These are phyloP conservation scores for Syncephalastrum contaminatum DNA, from an alignment of 371 early-diverging fungal species.

Conservation along the genomic window DNA sequence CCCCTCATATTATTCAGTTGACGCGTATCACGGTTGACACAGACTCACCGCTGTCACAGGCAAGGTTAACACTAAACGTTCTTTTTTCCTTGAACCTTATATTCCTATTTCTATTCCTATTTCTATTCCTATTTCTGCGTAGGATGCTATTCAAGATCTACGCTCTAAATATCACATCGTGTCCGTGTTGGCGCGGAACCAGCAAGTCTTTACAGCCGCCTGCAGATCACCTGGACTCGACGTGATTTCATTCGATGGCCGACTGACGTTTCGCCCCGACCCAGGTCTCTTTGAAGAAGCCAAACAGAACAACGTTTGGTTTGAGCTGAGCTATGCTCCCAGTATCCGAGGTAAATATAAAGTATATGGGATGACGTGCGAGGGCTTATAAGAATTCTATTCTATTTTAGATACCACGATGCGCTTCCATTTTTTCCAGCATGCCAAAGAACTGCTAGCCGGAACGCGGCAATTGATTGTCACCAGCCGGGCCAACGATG, in stretches of 20 bases:
- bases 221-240: conserved; percentile 75
- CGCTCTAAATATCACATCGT: conserved; percentile 62
- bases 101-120: too few relatives aligned
- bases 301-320: conserved; percentile 68
- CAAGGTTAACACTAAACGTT: too few relatives aligned
- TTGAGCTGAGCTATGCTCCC: conserved; percentile 81
- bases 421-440: conserved; percentile 26
- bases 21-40: conserved; percentile 32
- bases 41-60: conserved; percentile 8
- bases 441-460: conserved; percentile 26
- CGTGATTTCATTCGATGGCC: conserved; percentile 79
- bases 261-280: conserved; percentile 79
- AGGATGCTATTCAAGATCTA: conserved; percentile 17
- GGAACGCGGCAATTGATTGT: conserved; percentile 26
- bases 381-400: background rate
- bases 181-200: conserved; percentile 74
- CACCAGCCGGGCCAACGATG: conserved; percentile 31
- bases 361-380: background rate
- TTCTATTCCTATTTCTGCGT: too few relatives aligned
- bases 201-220: conserved; percentile 69
- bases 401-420: conserved; percentile 27
- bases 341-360: conserved; percentile 65
- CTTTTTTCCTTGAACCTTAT: too few relatives aligned
- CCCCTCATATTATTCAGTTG: conserved; percentile 21
- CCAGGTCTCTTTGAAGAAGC: conserved; percentile 39